phyloP scores from a whole-genome alignment of 2,329 filamentous ascomycete genomes.

The Tolypocladium nubicola region DNA sequence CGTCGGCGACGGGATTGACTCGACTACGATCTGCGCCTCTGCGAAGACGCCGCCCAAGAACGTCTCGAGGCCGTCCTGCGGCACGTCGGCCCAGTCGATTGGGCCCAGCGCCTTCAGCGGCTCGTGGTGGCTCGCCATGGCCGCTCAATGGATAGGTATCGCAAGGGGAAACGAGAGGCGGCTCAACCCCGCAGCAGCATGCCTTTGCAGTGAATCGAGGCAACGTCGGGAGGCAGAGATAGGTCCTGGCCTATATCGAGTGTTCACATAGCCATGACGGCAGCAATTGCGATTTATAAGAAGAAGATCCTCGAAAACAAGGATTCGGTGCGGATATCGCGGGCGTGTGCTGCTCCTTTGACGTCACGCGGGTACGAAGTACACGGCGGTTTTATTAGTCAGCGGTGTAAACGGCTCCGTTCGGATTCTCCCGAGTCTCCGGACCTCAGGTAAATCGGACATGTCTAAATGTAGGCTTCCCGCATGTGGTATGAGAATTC shows the following conservation, averaged over 20 bases:
- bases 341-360: neutral
- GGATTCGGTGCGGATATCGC: neutral
- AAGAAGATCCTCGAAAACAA: neutral
- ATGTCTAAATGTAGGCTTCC: too few relatives aligned
- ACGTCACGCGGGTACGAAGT: neutral
- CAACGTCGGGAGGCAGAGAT: neutral
- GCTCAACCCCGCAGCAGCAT: neutral
- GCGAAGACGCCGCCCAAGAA: constrained; percentile 52
- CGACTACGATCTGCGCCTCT: constrained; percentile 59
- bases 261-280: neutral
- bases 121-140: constrained; percentile 48
- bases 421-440: neutral
- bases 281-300: neutral
- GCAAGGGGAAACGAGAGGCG: neutral
- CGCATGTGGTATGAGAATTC: too few relatives aligned
- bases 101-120: constrained; percentile 47
- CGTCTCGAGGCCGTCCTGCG: constrained; percentile 35
- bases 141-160: neutral
- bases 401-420: neutral
- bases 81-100: constrained; percentile 37
- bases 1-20: constrained; percentile 56
- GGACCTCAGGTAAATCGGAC: too few relatives aligned
- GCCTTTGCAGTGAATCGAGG: neutral
- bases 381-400: neutral
- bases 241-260: neutral